These are phyloP conservation scores for Phytopythium kandeliae DNA, from an alignment of 352 stramenopile genomes.

Conservation along the genomic window DNA sequence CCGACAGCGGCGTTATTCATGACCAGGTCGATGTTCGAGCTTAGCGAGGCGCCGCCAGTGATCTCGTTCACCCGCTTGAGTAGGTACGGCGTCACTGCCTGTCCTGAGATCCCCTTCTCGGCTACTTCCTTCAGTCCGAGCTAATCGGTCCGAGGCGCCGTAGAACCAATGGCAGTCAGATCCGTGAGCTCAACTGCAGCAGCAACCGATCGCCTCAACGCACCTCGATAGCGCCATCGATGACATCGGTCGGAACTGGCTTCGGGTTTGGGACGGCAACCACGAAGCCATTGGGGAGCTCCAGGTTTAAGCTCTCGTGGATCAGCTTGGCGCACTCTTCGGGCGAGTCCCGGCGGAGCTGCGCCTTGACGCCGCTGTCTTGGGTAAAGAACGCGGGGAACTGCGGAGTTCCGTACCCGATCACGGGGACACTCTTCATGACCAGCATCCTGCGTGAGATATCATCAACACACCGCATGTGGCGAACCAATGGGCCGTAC, in stretches of 20 bases:
- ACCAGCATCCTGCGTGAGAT: neutral
- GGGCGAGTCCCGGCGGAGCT: constrained; percentile 82
- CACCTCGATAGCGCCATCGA: constrained; percentile 90
- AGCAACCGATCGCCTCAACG: too few relatives aligned
- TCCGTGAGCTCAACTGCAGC: too few relatives aligned
- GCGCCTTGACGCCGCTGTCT: constrained; percentile 81
- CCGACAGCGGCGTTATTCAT: constrained; percentile 95
- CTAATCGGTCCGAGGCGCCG: constrained; percentile 10
- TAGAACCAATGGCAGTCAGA: too few relatives aligned
- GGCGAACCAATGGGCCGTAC: constrained; percentile 12
- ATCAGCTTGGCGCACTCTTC: constrained; percentile 86
- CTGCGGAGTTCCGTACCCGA: constrained; percentile 88
- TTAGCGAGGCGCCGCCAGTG: constrained; percentile 89
- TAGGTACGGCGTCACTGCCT: constrained; percentile 92
- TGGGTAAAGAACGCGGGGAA: constrained; percentile 99
- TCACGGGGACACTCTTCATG: constrained; percentile 90
- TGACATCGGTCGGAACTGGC: constrained; percentile 72
- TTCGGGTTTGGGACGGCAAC: constrained; percentile 88
- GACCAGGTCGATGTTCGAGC: constrained; percentile 96
- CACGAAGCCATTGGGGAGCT: constrained; percentile 82
- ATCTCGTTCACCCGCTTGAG: constrained; percentile 90
- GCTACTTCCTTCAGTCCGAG: constrained; percentile 81
- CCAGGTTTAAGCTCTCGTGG: constrained; percentile 64
- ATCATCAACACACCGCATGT: neutral
- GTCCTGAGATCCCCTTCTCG: constrained; percentile 85